Percentiles rank a stretch among this genome's conserved stretches.
These are phyloP conservation scores for Jacaranda mimosifolia DNA, from an alignment of 257 asterid genomes.

Conservation along the genomic window DNA sequence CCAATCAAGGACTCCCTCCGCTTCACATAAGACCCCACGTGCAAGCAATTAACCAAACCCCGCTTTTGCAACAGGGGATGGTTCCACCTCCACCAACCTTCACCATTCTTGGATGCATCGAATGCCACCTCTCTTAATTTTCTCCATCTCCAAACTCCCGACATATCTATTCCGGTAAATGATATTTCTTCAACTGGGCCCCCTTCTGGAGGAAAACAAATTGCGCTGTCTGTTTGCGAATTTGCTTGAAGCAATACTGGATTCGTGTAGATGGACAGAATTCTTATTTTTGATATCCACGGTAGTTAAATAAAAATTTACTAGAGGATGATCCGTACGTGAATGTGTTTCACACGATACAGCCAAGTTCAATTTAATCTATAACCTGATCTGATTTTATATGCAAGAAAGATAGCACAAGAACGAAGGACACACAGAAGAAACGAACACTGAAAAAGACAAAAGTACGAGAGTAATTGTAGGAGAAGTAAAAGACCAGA, in stretches of 20 bases:
- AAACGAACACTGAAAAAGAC: constrained; percentile 25
- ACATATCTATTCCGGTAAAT: constrained; percentile 44
- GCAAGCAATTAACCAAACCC: constrained; percentile 54
- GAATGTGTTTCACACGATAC: not conserved
- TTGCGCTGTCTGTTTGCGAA: not conserved
- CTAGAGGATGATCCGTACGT: not conserved
- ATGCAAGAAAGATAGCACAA: constrained; percentile 35
- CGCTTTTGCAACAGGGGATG: constrained; percentile 42
- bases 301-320: not conserved
- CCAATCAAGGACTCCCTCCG: constrained; percentile 68
- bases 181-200: not conserved
- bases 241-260: constrained; percentile 8
- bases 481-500: constrained; percentile 36
- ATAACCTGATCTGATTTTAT: constrained; percentile 23
- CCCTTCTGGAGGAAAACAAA: not conserved
- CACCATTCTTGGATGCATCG: constrained; percentile 42
- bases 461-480: constrained; percentile 39
- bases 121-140: constrained; percentile 49
- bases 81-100: constrained; percentile 40
- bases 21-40: constrained; percentile 54
- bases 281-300: not conserved
- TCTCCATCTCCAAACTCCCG: constrained; percentile 73
- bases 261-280: not conserved
- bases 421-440: constrained; percentile 27
- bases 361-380: constrained; percentile 37